These are phyloP conservation scores for Malus asiatica DNA, from an alignment of 306 rosid genomes.

Conservation along the genomic window DNA sequence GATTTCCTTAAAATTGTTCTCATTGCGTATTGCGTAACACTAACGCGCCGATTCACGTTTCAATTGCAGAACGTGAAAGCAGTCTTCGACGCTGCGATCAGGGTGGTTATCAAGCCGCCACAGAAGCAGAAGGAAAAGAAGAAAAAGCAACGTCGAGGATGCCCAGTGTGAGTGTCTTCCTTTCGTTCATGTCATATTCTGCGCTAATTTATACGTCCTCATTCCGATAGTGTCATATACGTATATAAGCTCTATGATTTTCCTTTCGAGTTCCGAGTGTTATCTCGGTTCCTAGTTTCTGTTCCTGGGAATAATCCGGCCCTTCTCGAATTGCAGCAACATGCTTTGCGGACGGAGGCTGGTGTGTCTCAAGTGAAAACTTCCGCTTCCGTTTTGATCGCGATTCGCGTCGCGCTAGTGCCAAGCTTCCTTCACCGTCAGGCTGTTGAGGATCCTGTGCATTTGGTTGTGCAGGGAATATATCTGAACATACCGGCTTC, in stretches of 20 bases:
- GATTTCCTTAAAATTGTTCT: background rate
- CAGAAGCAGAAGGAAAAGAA: slow-evolving; percentile 84
- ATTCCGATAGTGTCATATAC: too few relatives aligned
- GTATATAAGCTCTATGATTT: background rate
- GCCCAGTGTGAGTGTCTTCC: slow-evolving; percentile 58
- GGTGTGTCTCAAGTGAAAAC: slow-evolving; percentile 43
- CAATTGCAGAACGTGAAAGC: slow-evolving; percentile 81
- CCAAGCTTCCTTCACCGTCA: background rate
- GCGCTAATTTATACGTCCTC: background rate
- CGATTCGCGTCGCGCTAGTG: background rate
- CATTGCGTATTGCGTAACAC: background rate
- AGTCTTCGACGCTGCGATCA: slow-evolving; percentile 86
- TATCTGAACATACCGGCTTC: background rate
- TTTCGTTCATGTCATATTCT: background rate
- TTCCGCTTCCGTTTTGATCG: background rate
- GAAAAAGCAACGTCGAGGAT: slow-evolving; percentile 56
- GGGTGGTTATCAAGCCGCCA: slow-evolving; percentile 82
- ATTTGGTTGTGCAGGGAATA: background rate
- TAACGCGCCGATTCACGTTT: background rate
- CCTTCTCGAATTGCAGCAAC: slow-evolving; percentile 44
- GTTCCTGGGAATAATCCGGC: background rate
- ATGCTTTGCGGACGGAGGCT: slow-evolving; percentile 44
- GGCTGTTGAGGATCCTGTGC: background rate
- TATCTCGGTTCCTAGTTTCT: background rate
- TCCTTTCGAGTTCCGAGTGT: background rate